Evolutionary conservation across 352 stramenopile species (phyloP), one percentile per base, ranked within the genome.

Genomic region (Sclerospora graminicola): DNA sequence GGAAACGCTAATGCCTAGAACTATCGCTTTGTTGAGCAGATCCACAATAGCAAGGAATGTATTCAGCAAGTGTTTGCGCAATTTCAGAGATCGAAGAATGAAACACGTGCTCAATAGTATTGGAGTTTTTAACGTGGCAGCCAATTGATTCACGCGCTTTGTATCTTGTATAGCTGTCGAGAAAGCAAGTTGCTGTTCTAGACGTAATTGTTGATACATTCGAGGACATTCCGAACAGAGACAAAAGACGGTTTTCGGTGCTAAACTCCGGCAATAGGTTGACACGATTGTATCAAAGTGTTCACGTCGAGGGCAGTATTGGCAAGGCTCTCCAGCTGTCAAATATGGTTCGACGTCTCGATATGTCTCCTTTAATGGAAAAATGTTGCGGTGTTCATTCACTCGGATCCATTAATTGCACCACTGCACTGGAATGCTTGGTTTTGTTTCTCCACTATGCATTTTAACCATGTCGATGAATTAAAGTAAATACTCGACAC

Each of bases 81-180:
- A 41, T 5, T 43, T 14, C 18, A 66, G 28, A 15, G 60, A 66
- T 34, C 56, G 52, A 20, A 50, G 60, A n/a, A 66, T 32, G 15
- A 64, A 14, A 36, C 60, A 70, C 29, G 45, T 42, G 35, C 56
- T 47, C 8, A 66, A 34, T 10, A 70, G 42, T 39, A 52, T n/a
- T 21, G 38, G 45, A 2, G 23, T 13, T 19, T 20, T 39, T 10
- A 21, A 24, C 9, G 41, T 45, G 14, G 35, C 4, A 19, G 44
- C 13, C 11, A 45, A 35, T 14, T 28, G 18, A 40, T 35, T 45
- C 18, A 15, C 28, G 36, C 27, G 45, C 20, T 45, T 20, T 26
- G 45, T 3, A 23, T 43, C 39, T 47, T 45, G 37, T 7, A 31
- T 15, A 20, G 33, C 14, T 40, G 32, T 33, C 18, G 23, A 51